Percentiles rank a stretch among this genome's conserved stretches.
phyloP scores from a whole-genome alignment of 768 basidiomycete genomes.

The Melanogaster broomeanus region DNA sequence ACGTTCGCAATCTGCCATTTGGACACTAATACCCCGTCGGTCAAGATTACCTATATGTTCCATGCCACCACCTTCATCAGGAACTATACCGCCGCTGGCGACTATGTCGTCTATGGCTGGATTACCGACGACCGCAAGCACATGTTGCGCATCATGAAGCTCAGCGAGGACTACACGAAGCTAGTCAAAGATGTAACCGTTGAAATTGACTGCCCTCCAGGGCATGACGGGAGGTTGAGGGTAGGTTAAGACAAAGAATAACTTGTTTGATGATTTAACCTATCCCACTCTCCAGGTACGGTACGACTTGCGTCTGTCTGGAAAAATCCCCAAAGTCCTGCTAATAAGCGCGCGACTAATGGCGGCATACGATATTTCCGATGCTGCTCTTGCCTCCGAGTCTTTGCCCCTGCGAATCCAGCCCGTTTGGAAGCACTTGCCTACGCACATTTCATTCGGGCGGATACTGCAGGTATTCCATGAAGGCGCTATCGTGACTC shows the following conservation, averaged over 20 bases:
- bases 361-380: constrained; percentile 30
- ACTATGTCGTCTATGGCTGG: constrained; percentile 8
- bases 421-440: constrained; percentile 19
- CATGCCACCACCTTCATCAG: constrained; percentile 24
- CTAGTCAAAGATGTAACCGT: constrained; percentile 19
- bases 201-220: constrained; percentile 30
- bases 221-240: constrained; percentile 28
- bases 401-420: constrained; percentile 10
- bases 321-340: constrained; percentile 22
- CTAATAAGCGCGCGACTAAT: constrained; percentile 30
- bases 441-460: constrained; percentile 26
- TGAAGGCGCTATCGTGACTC: constrained; percentile 25
- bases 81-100: constrained; percentile 19
- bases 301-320: constrained; percentile 30
- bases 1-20: constrained; percentile 29
- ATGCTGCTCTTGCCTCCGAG: constrained; percentile 10
- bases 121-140: constrained; percentile 5
- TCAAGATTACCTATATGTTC: constrained; percentile 26
- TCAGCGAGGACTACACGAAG: constrained; percentile 19
- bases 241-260: constrained; percentile 3
- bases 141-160: constrained; percentile 12
- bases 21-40: constrained; percentile 26
- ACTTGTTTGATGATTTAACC: not conserved
- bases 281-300: constrained; percentile 19
- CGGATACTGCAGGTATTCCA: constrained; percentile 28